Conservation (phyloP, 179 eudicot genomes). For the Pouteria campechiana region DNA sequence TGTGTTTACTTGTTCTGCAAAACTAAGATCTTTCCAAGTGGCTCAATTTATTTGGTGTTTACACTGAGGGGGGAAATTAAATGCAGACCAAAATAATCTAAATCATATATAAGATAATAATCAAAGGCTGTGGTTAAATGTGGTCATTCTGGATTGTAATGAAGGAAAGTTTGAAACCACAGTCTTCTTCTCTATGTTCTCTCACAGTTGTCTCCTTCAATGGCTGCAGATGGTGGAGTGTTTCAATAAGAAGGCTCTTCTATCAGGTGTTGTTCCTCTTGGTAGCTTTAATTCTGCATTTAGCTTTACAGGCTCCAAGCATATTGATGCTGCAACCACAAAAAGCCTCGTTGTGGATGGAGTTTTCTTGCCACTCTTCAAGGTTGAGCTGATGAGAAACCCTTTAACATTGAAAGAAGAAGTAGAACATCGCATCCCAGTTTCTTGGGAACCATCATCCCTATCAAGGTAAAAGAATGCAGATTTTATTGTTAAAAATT, state of each 20-base stretch:
- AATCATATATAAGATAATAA: too few species aligned
- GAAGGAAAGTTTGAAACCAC: too few species aligned
- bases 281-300: slow-evolving; percentile 91
- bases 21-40: too few species aligned
- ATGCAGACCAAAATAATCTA: too few species aligned
- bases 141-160: too few species aligned
- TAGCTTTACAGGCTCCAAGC: slow-evolving; percentile 72
- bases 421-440: slow-evolving; percentile 59
- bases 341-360: slow-evolving; percentile 72
- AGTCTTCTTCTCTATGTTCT: neutral
- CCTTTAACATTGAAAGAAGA: slow-evolving; percentile 49
- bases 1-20: too few species aligned
- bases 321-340: slow-evolving; percentile 57
- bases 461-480: slow-evolving; percentile 53
- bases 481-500: neutral
- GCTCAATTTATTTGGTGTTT: too few species aligned
- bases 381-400: slow-evolving; percentile 36
- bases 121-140: too few species aligned
- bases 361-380: slow-evolving; percentile 60
- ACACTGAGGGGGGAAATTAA: too few species aligned
- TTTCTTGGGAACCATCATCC: slow-evolving; percentile 77
- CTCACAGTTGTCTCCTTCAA: slow-evolving; percentile 1
- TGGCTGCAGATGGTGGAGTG: slow-evolving; percentile 69
- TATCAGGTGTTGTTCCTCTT: slow-evolving; percentile 49
- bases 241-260: slow-evolving; percentile 57